phyloP scores from a whole-genome alignment of 2,329 filamentous ascomycete genomes.

The Colletotrichum musicola region DNA sequence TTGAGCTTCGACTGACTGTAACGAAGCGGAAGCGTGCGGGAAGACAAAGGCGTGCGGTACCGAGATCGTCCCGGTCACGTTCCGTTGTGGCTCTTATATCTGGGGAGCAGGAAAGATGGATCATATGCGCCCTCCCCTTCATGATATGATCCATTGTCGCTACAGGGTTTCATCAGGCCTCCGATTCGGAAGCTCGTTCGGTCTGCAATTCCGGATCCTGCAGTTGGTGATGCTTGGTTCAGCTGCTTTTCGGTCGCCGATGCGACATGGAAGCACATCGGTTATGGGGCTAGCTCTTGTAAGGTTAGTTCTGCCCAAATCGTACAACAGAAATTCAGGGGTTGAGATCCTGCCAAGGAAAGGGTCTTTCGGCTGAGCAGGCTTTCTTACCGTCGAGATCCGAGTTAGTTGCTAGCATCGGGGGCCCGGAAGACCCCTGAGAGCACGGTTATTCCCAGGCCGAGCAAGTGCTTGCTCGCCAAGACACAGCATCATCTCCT shows the following conservation, averaged over 20 bases:
- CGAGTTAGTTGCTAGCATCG: slow-evolving; percentile 2
- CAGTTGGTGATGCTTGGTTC: not conserved
- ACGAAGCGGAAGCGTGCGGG: not conserved
- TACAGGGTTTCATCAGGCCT: not conserved
- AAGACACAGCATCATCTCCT: no score
- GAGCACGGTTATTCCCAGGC: no score
- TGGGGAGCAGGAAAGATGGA: not conserved
- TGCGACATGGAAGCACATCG: not conserved
- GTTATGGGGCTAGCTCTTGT: not conserved
- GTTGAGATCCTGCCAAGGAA: not conserved
- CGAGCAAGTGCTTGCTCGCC: no score
- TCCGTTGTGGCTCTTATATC: not conserved
- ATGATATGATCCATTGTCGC: not conserved
- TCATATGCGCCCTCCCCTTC: not conserved
- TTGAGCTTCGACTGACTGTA: not conserved
- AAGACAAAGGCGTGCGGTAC: not conserved
- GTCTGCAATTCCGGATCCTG: slow-evolving; percentile 7
- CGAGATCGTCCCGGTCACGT: not conserved
- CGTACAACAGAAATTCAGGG: not conserved
- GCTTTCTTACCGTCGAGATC: not conserved
- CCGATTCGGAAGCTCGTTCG: not conserved
- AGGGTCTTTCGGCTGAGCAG: not conserved
- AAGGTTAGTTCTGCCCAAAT: not conserved
- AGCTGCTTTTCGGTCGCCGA: not conserved
- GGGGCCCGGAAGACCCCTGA: no score